A percentile compares a stretch with the other conserved stretches of the same genome.
Conservation (phyloP, 371 early-diverging fungal species). For the Fennellomyces sp. region DNA sequence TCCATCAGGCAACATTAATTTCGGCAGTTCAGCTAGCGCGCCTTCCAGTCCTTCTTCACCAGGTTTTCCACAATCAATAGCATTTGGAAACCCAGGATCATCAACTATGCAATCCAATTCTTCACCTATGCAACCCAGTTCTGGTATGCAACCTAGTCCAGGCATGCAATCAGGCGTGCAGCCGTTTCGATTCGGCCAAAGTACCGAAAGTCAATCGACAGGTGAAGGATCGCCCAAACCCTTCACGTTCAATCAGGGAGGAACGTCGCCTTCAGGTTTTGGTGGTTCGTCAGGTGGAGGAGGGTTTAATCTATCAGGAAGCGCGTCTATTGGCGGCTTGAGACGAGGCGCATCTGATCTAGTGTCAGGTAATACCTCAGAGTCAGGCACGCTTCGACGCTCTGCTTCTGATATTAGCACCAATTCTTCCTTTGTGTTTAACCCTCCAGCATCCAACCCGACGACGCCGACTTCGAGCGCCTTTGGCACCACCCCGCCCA, state of each 20-base stretch:
- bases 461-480: too few relatives aligned
- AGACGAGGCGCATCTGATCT: neutral
- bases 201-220: too few relatives aligned
- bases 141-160: too few relatives aligned
- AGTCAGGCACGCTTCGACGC: neutral
- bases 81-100: slow-evolving; percentile 1
- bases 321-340: slow-evolving; percentile 4
- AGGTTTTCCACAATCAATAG: neutral
- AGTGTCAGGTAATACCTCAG: neutral
- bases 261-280: neutral
- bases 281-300: neutral
- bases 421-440: neutral
- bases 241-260: too few relatives aligned
- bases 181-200: too few relatives aligned
- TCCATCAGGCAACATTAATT: neutral
- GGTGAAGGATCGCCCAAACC: too few relatives aligned
- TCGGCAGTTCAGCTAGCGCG: neutral
- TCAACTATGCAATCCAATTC: too few relatives aligned
- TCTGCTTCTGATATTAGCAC: neutral
- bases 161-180: too few relatives aligned
- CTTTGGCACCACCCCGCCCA: neutral
- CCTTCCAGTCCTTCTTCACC: slow-evolving; percentile 9
- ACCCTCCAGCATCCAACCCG: neutral
- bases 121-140: too few relatives aligned
- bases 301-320: too few relatives aligned